Conservation (phyloP, 768 basidiomycete genomes). For the Leucosporidium yakuticum region DNA sequence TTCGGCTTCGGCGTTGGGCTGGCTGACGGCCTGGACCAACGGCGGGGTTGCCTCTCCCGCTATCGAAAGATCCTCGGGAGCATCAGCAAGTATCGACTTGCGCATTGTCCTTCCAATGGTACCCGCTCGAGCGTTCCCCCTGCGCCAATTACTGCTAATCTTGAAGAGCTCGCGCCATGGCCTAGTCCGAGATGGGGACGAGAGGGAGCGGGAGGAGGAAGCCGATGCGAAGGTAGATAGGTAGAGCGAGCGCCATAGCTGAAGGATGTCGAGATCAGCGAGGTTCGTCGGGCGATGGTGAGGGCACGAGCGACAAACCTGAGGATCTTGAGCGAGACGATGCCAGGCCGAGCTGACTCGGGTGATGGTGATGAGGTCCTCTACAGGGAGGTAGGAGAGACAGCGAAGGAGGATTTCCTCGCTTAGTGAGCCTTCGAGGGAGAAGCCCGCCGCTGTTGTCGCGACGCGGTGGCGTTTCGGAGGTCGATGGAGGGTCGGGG, state of each 20-base stretch:
- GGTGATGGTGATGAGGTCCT: conserved; percentile 21
- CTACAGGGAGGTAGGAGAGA: conserved; percentile 17
- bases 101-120: conserved; percentile 7
- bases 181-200: not conserved
- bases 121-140: conserved; percentile 10
- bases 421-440: conserved; percentile 23
- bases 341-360: conserved; percentile 21
- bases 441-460: not conserved
- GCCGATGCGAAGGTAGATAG: conserved; percentile 15
- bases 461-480: not conserved
- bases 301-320: conserved; percentile 8
- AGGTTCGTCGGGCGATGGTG: not conserved
- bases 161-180: conserved; percentile 30
- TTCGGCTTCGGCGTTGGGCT: too few relatives aligned
- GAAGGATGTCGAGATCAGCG: not conserved
- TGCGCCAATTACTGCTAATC: conserved; percentile 28
- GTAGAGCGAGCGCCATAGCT: conserved; percentile 28
- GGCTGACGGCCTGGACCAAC: not conserved
- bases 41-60: not conserved
- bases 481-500: not conserved
- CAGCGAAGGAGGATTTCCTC: conserved; percentile 32
- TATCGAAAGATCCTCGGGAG: not conserved
- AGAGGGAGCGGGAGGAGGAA: not conserved
- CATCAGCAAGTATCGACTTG: conserved; percentile 11
- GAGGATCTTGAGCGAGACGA: conserved; percentile 27